Conservation (phyloP, 345 rosid genomes). For the Eucalyptus tenuipes region DNA sequence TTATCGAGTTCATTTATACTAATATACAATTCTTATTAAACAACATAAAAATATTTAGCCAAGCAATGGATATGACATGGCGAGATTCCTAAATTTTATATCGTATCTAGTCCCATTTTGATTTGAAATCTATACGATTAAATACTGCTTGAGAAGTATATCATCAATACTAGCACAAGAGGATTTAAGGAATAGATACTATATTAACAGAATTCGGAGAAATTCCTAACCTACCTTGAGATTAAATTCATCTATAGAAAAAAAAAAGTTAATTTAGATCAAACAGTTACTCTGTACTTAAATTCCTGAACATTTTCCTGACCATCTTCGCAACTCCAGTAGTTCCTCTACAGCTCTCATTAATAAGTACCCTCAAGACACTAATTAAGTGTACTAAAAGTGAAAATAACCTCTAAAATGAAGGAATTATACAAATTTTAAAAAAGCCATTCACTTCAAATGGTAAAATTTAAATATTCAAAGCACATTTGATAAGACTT, state of each 20-base stretch:
- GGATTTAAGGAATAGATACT: background rate
- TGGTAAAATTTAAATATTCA: background rate
- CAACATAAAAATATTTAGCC: background rate
- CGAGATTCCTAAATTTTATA: background rate
- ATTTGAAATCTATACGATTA: background rate
- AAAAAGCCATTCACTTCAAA: background rate
- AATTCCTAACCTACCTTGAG: background rate
- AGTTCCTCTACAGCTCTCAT: background rate
- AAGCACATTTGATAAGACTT: background rate
- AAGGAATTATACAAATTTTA: background rate
- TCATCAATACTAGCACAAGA: background rate
- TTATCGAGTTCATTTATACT: background rate
- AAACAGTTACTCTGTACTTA: background rate
- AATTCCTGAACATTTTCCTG: background rate
- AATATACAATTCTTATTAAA: background rate
- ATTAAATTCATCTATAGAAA: background rate
- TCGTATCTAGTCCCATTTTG: rapidly evolving
- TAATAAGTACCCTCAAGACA: background rate
- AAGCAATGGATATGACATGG: background rate
- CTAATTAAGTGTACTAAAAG: background rate
- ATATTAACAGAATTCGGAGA: background rate
- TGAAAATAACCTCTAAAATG: background rate
- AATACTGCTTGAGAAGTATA: background rate
- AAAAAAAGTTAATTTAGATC: background rate
- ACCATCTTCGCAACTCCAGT: background rate